A percentile compares a stretch with the other conserved stretches of the same genome.
Conservation (phyloP, 129 eudicot species). For the Chrysanthemum lavandulifolium region DNA sequence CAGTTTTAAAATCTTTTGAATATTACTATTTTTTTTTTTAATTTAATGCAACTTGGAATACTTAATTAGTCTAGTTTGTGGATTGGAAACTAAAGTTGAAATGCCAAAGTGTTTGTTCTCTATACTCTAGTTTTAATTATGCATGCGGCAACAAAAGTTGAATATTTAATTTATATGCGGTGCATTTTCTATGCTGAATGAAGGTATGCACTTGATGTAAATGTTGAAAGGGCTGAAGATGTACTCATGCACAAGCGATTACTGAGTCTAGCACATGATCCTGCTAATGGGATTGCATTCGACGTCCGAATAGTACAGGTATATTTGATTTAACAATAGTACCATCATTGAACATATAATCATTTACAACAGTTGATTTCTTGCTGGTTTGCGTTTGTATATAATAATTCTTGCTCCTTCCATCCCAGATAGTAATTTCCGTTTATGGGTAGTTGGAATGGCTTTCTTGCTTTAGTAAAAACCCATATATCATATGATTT, state of each 20-base stretch:
- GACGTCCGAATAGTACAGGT: conserved; percentile 96
- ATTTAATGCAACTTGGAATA: conserved; percentile 19
- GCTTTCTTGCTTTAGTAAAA: background rate
- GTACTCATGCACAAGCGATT: conserved; percentile 86
- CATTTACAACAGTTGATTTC: background rate
- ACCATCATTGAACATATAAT: background rate
- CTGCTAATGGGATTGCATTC: conserved; percentile 74
- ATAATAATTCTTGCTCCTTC: background rate
- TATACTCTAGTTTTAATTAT: background rate
- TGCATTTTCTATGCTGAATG: conserved; percentile 27
- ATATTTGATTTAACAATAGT: conserved; percentile 12
- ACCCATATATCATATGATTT: background rate
- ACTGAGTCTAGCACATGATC: conserved; percentile 75
- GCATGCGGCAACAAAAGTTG: background rate
- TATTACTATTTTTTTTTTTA: background rate
- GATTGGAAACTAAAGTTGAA: conserved; percentile 15
- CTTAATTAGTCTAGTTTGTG: background rate
- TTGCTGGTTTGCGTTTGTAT: background rate
- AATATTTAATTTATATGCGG: conserved; percentile 16
- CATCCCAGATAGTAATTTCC: background rate
- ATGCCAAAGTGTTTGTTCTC: conserved; percentile 3
- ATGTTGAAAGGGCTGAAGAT: conserved; percentile 97
- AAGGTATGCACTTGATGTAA: conserved; percentile 98
- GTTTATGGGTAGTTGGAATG: background rate
- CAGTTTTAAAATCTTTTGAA: background rate